A percentile compares a stretch with the other conserved stretches of the same genome.
Evolutionary conservation across 352 stramenopile genomes (phyloP).

Genomic region (Pythium plurisporium): DNA sequence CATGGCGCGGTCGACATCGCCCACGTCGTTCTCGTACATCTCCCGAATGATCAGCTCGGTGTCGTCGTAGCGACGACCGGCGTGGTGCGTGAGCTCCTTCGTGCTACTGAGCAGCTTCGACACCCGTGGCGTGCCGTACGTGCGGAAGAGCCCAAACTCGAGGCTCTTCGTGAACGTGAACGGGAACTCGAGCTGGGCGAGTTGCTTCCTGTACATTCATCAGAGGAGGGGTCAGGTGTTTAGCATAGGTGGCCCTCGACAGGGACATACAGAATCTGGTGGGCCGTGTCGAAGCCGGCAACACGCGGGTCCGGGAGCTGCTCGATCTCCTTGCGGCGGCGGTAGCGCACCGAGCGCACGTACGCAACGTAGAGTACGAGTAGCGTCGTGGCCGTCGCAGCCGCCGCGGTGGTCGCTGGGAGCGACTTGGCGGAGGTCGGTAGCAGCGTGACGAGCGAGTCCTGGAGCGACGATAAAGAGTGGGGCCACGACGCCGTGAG

Average conservation of each 20-base stretch:
- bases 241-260: background rate
- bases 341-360: slow-evolving; percentile 10
- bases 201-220: background rate
- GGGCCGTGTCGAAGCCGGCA: slow-evolving; percentile 4
- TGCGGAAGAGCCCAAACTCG: slow-evolving; percentile 17
- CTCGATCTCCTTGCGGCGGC: slow-evolving; percentile 8
- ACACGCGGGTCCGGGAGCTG: slow-evolving; percentile 7
- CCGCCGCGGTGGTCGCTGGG: background rate
- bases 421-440: no score
- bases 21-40: slow-evolving; percentile 14
- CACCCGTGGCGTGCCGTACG: slow-evolving; percentile 14
- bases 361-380: slow-evolving; percentile 15
- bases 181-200: slow-evolving; percentile 7
- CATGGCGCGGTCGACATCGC: slow-evolving; percentile 3
- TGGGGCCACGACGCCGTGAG: no score
- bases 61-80: slow-evolving; percentile 12
- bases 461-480: no score
- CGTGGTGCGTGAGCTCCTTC: slow-evolving; percentile 9
- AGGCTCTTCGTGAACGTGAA: slow-evolving; percentile 9
- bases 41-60: slow-evolving; percentile 12
- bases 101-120: slow-evolving; percentile 4
- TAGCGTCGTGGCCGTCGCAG: slow-evolving; percentile 2
- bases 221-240: background rate
- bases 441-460: no score
- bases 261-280: slow-evolving; percentile 7